Evolutionary conservation across 306 rosid genomes (phyloP).

Genomic region (Astragalus membranaceus): DNA sequence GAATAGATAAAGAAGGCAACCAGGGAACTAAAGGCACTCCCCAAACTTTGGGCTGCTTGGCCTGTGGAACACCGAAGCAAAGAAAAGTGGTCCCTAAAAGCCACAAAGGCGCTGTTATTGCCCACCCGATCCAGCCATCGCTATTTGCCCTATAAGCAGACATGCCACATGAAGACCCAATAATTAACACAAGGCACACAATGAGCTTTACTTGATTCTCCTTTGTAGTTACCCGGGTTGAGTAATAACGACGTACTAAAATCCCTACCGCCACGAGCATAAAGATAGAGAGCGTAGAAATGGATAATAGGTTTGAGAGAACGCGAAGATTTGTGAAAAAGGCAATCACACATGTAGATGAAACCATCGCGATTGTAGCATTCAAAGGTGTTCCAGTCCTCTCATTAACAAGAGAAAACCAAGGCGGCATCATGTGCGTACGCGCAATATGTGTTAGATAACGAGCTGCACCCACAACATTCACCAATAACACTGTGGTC

Average conservation of each 20-base stretch:
- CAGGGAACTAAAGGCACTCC: constrained; percentile 80
- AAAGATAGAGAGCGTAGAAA: constrained; percentile 71
- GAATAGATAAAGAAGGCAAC: constrained; percentile 62
- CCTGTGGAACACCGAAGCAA: constrained; percentile 47
- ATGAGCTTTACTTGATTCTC: constrained; percentile 34
- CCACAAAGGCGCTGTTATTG: constrained; percentile 44
- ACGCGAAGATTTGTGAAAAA: constrained; percentile 51
- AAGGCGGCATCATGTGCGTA: constrained; percentile 77
- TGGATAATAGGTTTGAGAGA: constrained; percentile 57
- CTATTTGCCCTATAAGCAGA: constrained; percentile 33
- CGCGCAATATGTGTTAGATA: constrained; percentile 77
- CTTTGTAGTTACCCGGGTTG: constrained; percentile 35
- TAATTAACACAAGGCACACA: constrained; percentile 25
- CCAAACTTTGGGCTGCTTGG: constrained; percentile 58
- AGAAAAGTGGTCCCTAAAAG: constrained; percentile 37
- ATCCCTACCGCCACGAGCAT: constrained; percentile 69
- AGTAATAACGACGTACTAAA: constrained; percentile 62
- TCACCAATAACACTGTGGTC: constrained; percentile 62
- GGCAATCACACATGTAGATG: constrained; percentile 42
- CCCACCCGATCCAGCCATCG: constrained; percentile 46
- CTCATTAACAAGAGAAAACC: constrained; percentile 53
- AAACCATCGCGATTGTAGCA: constrained; percentile 53
- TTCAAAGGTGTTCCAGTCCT: constrained; percentile 60
- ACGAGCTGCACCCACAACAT: constrained; percentile 57
- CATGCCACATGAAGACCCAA: constrained; percentile 41